Evolutionary conservation across 805 yeast genomes (phyloP).

Genomic region (Candida ascalaphidarum): DNA sequence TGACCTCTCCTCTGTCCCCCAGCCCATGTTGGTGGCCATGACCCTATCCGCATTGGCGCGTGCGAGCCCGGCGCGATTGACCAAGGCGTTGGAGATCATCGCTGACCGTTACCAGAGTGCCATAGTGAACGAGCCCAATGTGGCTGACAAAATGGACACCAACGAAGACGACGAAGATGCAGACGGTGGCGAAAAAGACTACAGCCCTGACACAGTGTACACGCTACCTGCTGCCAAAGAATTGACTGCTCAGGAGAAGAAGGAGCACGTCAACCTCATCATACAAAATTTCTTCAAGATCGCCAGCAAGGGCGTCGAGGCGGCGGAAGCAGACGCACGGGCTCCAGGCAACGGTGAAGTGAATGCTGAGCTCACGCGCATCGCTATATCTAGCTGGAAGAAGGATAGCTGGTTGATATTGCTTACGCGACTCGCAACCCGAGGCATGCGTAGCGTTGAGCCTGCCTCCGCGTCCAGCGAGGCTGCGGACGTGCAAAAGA

Average conservation of each 20-base stretch:
- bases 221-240: constrained; percentile 51
- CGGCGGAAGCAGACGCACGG: constrained; percentile 7
- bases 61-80: constrained; percentile 43
- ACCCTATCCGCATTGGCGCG: constrained; percentile 58
- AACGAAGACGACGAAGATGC: constrained; percentile 11
- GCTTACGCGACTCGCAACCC: constrained; percentile 67
- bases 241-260: constrained; percentile 45
- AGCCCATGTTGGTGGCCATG: constrained; percentile 53
- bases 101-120: constrained; percentile 53
- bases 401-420: constrained; percentile 71
- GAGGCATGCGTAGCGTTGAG: constrained; percentile 50
- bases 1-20: constrained; percentile 64
- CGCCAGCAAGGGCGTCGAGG: constrained; percentile 20
- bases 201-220: constrained; percentile 34
- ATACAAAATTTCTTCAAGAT: constrained; percentile 50
- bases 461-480: constrained; percentile 4
- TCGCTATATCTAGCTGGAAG: constrained; percentile 44
- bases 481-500: constrained; percentile 15
- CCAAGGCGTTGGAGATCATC: constrained; percentile 62
- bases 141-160: constrained; percentile 5
- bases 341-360: constrained; percentile 19
- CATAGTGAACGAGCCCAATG: constrained; percentile 9
- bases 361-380: constrained; percentile 46
- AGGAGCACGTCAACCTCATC: constrained; percentile 47
- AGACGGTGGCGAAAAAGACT: constrained; percentile 14